Evolutionary conservation across 1,284 basidiomycete species (phyloP), one percentile per base, ranked within the genome.

Genomic region (Fomitopsis palustris): DNA sequence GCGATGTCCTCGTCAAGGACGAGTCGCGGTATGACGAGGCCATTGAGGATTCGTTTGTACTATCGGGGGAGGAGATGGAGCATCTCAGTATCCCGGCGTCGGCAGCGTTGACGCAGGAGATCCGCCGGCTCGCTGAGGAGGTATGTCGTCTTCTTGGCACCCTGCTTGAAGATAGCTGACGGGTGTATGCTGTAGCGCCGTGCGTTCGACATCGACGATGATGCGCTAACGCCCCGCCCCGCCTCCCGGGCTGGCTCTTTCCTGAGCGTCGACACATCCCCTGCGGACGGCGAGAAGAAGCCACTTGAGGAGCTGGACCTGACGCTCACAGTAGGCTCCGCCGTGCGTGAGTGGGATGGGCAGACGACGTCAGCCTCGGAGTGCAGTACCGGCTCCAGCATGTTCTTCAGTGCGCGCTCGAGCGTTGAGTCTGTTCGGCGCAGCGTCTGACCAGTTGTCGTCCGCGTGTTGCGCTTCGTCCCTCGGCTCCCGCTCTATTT

Each of bases 391-490:
- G 19, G 27, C 9, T 60, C 66, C 6, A 63, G 66, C 23, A 58
- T 57, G 56, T 67, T 67, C 54, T 65, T 67, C 60, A 63, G 64
- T 41, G 66, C 67, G 21, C 60, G 62, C 1, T 65, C 65, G 38
- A 65, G 67, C 55, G 42, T 64, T n/a, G 42, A 54, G 17, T 64
- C 63, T 12, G 29, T 35, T 37, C 19, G 45, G 23, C 33, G 37
- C 2, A 55, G 55, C 31, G 33, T 56, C 55, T 56, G 45, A 49
- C 19, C n/a, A 10, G 17, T n/a, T 10, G 21, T 17, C 8, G 39
- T 43, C n/a, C 7, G 31, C 31, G 31, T 10, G 31, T 33, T 33
- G 31, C 31, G 23, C 16, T 27, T n/a, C 14, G 5, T 16, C 23
- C 7, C 6, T 29, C 25, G 43, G 19, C 21, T 45, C 43, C 41